These are phyloP conservation scores for Pythium brassicae DNA, from an alignment of 352 stramenopile genomes.

Conservation along the genomic window DNA sequence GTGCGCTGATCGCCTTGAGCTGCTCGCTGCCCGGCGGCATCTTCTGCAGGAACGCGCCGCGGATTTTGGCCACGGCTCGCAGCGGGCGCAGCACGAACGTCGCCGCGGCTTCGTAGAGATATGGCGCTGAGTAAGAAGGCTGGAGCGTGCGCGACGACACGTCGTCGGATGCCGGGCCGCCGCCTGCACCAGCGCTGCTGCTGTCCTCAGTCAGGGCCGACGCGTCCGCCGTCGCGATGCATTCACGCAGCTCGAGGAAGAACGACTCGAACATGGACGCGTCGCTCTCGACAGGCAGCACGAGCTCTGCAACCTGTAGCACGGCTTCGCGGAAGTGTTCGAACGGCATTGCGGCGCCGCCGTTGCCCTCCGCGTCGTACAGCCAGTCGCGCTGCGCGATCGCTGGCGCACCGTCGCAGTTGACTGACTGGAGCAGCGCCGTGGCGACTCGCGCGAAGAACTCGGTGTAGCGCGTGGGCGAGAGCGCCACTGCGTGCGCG, in stretches of 20 bases:
- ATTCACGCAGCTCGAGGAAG: conserved; percentile 53
- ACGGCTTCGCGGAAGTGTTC: conserved; percentile 57
- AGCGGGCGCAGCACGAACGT: conserved; percentile 27
- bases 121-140: conserved; percentile 2
- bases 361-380: conserved; percentile 48
- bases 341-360: conserved; percentile 21
- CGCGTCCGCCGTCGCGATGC: conserved; percentile 20
- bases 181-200: background rate
- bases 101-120: conserved; percentile 9
- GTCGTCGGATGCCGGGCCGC: background rate
- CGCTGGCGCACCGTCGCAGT: conserved; percentile 22
- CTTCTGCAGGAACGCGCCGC: conserved; percentile 49
- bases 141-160: background rate
- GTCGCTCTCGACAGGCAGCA: conserved; percentile 58
- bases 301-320: conserved; percentile 54
- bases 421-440: conserved; percentile 50
- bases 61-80: conserved; percentile 47
- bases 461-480: conserved; percentile 29
- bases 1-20: conserved; percentile 36
- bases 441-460: conserved; percentile 65
- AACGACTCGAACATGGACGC: conserved; percentile 37
- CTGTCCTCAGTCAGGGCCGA: background rate
- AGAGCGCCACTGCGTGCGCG: conserved; percentile 19
- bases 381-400: conserved; percentile 58
- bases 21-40: conserved; percentile 41